Evolutionary conservation across 2,329 filamentous ascomycete species (phyloP).

Genomic region (Botrytis medusae): DNA sequence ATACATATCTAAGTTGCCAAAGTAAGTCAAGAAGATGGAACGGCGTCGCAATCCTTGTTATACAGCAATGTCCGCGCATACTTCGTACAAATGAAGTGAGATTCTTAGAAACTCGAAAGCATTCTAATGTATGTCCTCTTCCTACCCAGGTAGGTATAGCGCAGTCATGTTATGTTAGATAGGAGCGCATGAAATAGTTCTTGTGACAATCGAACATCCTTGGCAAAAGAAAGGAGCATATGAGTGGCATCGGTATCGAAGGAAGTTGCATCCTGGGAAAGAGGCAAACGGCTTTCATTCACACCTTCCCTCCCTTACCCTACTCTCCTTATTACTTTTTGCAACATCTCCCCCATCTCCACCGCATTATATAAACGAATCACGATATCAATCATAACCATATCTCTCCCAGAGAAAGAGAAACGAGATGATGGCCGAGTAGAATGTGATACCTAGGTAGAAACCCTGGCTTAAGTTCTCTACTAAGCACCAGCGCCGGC

Average conservation of each 20-base stretch:
- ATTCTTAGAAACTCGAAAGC: background rate
- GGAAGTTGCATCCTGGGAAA: constrained; percentile 7
- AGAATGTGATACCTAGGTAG: background rate
- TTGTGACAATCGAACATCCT: constrained; percentile 1
- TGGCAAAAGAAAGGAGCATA: background rate
- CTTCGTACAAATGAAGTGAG: background rate
- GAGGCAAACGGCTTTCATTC: background rate
- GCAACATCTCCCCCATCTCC: background rate
- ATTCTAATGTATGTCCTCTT: constrained; percentile 1
- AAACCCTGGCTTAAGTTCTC: constrained; percentile 5
- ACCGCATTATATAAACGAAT: background rate
- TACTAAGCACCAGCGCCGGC: constrained; percentile 14
- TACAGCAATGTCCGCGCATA: background rate
- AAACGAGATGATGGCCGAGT: background rate
- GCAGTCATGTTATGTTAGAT: background rate
- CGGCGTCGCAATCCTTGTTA: background rate
- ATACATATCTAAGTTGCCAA: background rate
- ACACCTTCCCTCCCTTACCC: background rate
- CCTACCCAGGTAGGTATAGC: background rate
- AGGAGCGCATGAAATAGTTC: background rate
- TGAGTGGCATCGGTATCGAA: background rate
- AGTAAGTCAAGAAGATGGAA: background rate
- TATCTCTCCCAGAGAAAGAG: background rate
- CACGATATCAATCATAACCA: background rate
- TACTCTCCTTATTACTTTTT: background rate